Evolutionary conservation across 768 basidiomycete species (phyloP).

Genomic region (Lenzites betulinus): DNA sequence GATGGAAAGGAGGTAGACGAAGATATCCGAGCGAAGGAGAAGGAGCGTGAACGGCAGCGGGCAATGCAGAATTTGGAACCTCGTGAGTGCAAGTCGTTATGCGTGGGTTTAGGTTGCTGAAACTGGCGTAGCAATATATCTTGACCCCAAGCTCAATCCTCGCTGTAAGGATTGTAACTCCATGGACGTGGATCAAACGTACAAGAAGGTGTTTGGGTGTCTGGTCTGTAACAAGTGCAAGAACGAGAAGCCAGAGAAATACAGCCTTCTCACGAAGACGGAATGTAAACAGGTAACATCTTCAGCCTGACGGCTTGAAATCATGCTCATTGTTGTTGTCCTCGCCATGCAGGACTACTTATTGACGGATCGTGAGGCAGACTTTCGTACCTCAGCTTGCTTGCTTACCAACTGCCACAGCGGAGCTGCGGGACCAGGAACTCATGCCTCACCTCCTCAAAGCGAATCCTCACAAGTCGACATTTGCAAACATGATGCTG

Average conservation of each 20-base stretch:
- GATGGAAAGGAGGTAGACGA: slow-evolving; percentile 84
- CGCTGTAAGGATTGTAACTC: slow-evolving; percentile 85
- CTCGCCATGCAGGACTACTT: slow-evolving; percentile 60
- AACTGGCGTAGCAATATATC: slow-evolving; percentile 62
- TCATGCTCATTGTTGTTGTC: background rate
- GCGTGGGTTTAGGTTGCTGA: background rate
- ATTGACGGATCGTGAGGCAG: slow-evolving; percentile 78
- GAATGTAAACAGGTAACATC: slow-evolving; percentile 86
- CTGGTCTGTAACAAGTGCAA: slow-evolving; percentile 90
- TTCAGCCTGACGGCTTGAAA: background rate
- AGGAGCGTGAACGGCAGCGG: slow-evolving; percentile 77
- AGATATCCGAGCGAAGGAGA: slow-evolving; percentile 72
- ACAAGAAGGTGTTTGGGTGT: slow-evolving; percentile 79
- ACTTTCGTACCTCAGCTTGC: background rate
- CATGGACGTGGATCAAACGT: slow-evolving; percentile 86
- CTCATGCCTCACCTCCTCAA: slow-evolving; percentile 91
- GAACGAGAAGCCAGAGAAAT: slow-evolving; percentile 87
- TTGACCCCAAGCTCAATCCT: slow-evolving; percentile 75
- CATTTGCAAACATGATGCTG: slow-evolving; percentile 99
- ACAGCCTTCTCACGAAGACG: slow-evolving; percentile 94
- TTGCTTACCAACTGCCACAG: slow-evolving; percentile 40
- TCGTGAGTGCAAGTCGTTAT: slow-evolving; percentile 46
- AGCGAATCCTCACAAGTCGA: slow-evolving; percentile 93
- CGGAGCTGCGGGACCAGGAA: slow-evolving; percentile 91
- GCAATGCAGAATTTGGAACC: slow-evolving; percentile 75